Percentiles rank a stretch among this genome's conserved stretches.
phyloP scores from a whole-genome alignment of 441 rosid genomes.

The Erodium moschatum region DNA sequence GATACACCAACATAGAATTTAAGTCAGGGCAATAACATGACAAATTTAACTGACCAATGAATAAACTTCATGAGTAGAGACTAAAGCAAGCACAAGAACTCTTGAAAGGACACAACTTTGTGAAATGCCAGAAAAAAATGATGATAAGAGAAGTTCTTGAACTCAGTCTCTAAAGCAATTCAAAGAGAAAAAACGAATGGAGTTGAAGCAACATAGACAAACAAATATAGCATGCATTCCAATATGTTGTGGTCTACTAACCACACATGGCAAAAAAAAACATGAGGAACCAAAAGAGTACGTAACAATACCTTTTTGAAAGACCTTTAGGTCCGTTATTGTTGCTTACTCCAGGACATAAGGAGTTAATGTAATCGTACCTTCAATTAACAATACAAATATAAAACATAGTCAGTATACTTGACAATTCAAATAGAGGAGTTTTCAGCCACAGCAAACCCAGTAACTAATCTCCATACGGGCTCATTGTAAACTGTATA shows the following conservation, averaged over 20 bases:
- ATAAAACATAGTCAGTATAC: conserved; percentile 15
- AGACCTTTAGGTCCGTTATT: conserved; percentile 29
- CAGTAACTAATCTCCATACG: conserved; percentile 32
- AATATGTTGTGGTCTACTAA: no score
- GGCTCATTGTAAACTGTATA: conserved; percentile 58
- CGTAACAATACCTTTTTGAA: conserved; percentile 41
- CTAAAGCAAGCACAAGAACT: neutral
- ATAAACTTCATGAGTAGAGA: neutral
- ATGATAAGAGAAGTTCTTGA: neutral
- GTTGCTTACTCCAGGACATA: conserved; percentile 50
- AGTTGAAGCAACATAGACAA: neutral
- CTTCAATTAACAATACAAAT: conserved; percentile 31
- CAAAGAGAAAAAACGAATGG: neutral
- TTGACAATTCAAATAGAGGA: conserved; percentile 13
- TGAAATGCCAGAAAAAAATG: neutral
- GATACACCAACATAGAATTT: neutral
- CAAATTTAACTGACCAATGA: conserved; percentile 1
- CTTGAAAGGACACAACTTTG: neutral
- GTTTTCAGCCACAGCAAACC: conserved; percentile 10
- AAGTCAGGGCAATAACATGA: neutral
- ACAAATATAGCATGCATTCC: no score
- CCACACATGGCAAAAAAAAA: no score
- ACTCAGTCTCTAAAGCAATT: neutral
- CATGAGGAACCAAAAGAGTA: neutral
- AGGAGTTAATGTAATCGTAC: conserved; percentile 48